phyloP scores from a whole-genome alignment of 768 basidiomycete species.

The Lentinus tigrinus region DNA sequence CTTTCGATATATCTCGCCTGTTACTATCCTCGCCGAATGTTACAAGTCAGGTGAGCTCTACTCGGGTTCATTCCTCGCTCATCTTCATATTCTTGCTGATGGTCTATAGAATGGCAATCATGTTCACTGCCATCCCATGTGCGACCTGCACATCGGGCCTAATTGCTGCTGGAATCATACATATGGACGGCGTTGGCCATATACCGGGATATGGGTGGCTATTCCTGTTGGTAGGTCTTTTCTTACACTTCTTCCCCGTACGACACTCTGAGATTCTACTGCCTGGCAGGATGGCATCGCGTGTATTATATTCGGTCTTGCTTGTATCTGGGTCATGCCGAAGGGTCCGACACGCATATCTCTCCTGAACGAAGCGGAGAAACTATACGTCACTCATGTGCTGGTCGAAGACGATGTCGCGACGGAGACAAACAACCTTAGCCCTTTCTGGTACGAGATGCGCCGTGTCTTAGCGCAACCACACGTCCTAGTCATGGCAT shows the following conservation, averaged over 20 bases:
- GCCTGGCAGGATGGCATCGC: conserved; percentile 51
- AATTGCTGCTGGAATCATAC: conserved; percentile 55
- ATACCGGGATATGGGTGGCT: conserved; percentile 67
- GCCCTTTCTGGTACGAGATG: conserved; percentile 5
- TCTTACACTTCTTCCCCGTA: no score
- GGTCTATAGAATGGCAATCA: conserved; percentile 28
- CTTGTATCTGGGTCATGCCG: conserved; percentile 51
- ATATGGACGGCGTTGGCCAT: conserved; percentile 53
- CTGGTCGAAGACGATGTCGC: conserved; percentile 13
- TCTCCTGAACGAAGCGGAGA: conserved; percentile 19
- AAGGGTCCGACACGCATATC: not conserved
- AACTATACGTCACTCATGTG: not conserved
- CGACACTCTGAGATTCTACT: no score
- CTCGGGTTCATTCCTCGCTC: not conserved
- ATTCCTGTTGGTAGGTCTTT: conserved; percentile 48
- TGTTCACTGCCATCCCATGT: conserved; percentile 44
- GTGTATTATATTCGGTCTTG: conserved; percentile 55
- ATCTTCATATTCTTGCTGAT: not conserved
- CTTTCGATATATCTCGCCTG: conserved; percentile 26
- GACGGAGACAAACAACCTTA: not conserved
- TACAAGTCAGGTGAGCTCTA: conserved; percentile 28
- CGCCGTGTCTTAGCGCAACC: conserved; percentile 7
- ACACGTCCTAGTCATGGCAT: conserved; percentile 8
- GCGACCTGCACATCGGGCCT: conserved; percentile 65
- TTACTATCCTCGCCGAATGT: conserved; percentile 28